Conservation (phyloP, 2,329 filamentous ascomycete species). For the Paecilomyces formosus region DNA sequence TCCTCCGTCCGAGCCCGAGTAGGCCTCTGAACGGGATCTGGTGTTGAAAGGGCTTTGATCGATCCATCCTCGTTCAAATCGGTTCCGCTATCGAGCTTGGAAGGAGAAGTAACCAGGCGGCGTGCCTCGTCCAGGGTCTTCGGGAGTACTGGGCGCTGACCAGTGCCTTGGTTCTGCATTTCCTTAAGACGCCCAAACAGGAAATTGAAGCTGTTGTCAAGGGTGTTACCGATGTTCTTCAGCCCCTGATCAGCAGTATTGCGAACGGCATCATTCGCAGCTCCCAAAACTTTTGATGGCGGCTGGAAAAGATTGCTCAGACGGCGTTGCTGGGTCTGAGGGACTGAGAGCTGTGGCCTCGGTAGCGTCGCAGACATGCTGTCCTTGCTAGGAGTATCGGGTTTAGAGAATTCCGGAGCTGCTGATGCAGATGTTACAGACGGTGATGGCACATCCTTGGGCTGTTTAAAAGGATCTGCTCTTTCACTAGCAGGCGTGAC, state of each 20-base stretch:
- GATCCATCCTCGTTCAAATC: constrained; percentile 46
- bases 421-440: constrained; percentile 21
- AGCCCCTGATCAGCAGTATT: constrained; percentile 85
- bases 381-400: constrained; percentile 15
- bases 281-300: constrained; percentile 71
- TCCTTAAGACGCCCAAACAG: constrained; percentile 82
- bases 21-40: constrained; percentile 25
- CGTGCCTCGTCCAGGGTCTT: constrained; percentile 90
- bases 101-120: constrained; percentile 64
- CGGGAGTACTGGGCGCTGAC: constrained; percentile 52
- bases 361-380: constrained; percentile 26
- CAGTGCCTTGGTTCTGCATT: constrained; percentile 40
- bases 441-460: constrained; percentile 17
- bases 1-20: constrained; percentile 48
- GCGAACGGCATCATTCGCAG: constrained; percentile 75
- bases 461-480: constrained; percentile 15
- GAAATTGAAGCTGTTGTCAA: constrained; percentile 91
- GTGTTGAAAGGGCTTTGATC: constrained; percentile 32
- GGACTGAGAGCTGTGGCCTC: constrained; percentile 17
- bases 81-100: constrained; percentile 41
- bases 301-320: constrained; percentile 82
- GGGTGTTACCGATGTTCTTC: constrained; percentile 82
- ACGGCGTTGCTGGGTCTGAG: constrained; percentile 58
- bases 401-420: constrained; percentile 21
- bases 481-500: constrained; percentile 17